Evolutionary conservation across 176 grass and related monocot genomes (phyloP), one percentile per base, ranked within the genome.

Genomic region (Calamus simplicifolius): DNA sequence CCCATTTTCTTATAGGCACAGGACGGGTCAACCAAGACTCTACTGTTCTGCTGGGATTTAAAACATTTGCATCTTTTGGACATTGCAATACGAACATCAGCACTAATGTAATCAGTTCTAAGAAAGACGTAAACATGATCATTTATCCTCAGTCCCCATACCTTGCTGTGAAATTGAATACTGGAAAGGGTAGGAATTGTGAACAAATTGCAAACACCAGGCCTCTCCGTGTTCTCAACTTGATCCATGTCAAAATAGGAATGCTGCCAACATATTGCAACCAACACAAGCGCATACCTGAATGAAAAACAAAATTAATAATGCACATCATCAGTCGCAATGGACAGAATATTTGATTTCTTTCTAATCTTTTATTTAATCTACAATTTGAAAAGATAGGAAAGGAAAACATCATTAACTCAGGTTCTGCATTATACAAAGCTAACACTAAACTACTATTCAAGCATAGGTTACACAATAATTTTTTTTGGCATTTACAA

Each of bases 101-200:
- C 77, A 2, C 84, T 88, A 55, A 94, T 74, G 31, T 94, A 68
- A 0, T 77, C 84, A 3, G 28, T 29, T 1, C 2, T 29, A 84
- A 78, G 55, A 81, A 58, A 0, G 77, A 93, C 0, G 77, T 93
- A 25, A 81, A 31, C 61, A 84, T 53, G 70, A 85, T 88, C 74
- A 94, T 81, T 70, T 71, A 94, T 28, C 77, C 89, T 60, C 87
- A 70, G 23, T 78, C 73, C 5, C 77, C 80, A 1, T 81, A 76
- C 16, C 84, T 87, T 21, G 77, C 77, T 0, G 84, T 79, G 57
- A 73, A 87, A 66, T 87, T 87, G 69, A 94, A 88, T n/a, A 59
- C 89, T 13, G 77, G 84, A 56, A 94, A 59, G 51, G 84, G 66
- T 12, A 87, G 27, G 25, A 93, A 76, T 26, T 77, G 77, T 48